Evolutionary conservation across 805 yeast genomes (phyloP).

Genomic region (Suhomyces canberraensis): DNA sequence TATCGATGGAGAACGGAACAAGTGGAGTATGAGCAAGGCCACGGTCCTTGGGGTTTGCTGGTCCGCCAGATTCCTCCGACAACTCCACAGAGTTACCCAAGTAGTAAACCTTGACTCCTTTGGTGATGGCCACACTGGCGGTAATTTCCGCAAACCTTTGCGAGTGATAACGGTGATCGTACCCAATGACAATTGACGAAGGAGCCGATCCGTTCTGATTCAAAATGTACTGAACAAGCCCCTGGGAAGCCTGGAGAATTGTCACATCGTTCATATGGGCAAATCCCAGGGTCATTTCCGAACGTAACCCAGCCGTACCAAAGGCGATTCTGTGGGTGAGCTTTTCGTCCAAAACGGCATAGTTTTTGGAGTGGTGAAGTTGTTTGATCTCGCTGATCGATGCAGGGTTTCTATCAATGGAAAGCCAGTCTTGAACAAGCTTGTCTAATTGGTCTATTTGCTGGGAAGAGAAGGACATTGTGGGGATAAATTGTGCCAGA

Average conservation of each 20-base stretch:
- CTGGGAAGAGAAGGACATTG: constrained; percentile 3
- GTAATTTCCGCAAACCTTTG: constrained; percentile 74
- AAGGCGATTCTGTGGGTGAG: constrained; percentile 65
- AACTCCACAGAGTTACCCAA: constrained; percentile 43
- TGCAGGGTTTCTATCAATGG: constrained; percentile 34
- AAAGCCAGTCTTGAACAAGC: constrained; percentile 35
- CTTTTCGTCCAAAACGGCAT: constrained; percentile 47
- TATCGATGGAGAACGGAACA: constrained; percentile 83
- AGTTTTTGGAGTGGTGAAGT: constrained; percentile 37
- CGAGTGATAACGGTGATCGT: constrained; percentile 88
- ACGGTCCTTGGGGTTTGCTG: background rate
- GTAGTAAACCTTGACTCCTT: constrained; percentile 69
- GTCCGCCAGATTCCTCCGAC: constrained; percentile 14
- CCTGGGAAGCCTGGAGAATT: constrained; percentile 86
- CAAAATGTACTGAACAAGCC: constrained; percentile 53
- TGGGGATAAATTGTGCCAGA: constrained; percentile 1
- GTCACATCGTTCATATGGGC: constrained; percentile 86
- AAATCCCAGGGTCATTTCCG: constrained; percentile 89
- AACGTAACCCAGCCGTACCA: constrained; percentile 92
- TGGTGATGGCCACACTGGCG: constrained; percentile 64
- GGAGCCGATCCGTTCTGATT: constrained; percentile 12
- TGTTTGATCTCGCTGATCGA: constrained; percentile 55
- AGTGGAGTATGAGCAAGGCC: constrained; percentile 74
- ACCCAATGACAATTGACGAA: constrained; percentile 69
- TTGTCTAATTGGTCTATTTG: constrained; percentile 12